phyloP scores from a whole-genome alignment of 2,329 filamentous ascomycete genomes.

The Ascochyta rabiei region DNA sequence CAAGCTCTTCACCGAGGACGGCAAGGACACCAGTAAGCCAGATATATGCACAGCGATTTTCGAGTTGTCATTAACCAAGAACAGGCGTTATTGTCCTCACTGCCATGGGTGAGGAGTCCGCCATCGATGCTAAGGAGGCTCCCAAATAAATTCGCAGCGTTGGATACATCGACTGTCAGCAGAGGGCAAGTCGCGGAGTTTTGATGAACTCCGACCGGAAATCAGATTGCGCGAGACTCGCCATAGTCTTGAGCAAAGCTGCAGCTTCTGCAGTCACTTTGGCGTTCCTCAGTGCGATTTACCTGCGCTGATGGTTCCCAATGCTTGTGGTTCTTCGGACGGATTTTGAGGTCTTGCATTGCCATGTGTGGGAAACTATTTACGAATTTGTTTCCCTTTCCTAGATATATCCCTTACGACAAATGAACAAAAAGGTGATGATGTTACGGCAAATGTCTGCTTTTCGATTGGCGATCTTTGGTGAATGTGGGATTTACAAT shows the following conservation, averaged over 20 bases:
- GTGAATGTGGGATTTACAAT: constrained; percentile 29
- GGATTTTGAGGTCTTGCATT: constrained; percentile 48
- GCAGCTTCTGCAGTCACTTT: constrained; percentile 36
- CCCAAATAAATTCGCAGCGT: constrained; percentile 55
- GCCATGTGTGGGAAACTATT: constrained; percentile 46
- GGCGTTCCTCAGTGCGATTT: constrained; percentile 39
- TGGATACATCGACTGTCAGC: constrained; percentile 35
- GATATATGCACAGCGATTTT: neutral
- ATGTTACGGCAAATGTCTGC: constrained; percentile 35
- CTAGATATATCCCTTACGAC: constrained; percentile 46
- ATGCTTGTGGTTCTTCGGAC: constrained; percentile 46
- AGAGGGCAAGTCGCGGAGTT: constrained; percentile 35
- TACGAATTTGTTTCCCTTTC: constrained; percentile 40
- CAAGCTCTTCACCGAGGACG: constrained; percentile 78
- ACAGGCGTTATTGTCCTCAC: constrained; percentile 89
- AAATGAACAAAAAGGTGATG: constrained; percentile 47
- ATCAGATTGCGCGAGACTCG: constrained; percentile 29
- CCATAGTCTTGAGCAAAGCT: constrained; percentile 30
- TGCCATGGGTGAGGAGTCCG: constrained; percentile 93
- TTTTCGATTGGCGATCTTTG: constrained; percentile 28
- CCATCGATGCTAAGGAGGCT: constrained; percentile 94
- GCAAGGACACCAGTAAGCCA: constrained; percentile 89
- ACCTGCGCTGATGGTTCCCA: constrained; percentile 41
- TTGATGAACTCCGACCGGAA: constrained; percentile 32
- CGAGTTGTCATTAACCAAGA: constrained; percentile 23